Percentiles rank a stretch among this genome's conserved stretches.
These are phyloP conservation scores for Effrenium voratum DNA, from an alignment of 73 alveolate genomes.

Conservation along the genomic window DNA sequence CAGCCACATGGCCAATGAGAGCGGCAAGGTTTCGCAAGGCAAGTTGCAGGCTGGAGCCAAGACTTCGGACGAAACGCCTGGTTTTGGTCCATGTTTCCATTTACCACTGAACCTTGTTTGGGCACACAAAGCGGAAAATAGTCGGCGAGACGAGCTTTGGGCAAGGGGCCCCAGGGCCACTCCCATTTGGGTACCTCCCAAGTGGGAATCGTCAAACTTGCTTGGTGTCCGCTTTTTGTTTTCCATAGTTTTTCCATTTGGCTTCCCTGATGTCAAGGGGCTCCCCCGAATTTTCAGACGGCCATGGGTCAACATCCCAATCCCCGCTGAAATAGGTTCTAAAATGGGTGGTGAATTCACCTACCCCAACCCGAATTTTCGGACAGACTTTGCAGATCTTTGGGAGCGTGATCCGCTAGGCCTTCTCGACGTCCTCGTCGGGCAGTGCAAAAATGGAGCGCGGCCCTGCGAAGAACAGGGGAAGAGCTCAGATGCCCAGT, in stretches of 20 bases:
- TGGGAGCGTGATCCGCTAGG: too few relatives aligned
- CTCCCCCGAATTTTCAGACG: background rate
- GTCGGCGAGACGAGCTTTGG: background rate
- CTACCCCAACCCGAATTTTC: background rate
- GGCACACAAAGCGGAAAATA: background rate
- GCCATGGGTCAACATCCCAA: background rate
- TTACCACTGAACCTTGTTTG: background rate
- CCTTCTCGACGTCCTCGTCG: slow-evolving; percentile 38
- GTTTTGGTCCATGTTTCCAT: too few relatives aligned
- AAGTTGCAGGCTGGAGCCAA: background rate
- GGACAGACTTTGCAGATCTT: background rate
- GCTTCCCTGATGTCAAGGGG: background rate
- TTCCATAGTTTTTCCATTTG: too few relatives aligned
- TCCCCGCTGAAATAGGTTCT: background rate
- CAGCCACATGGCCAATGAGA: slow-evolving; percentile 62
- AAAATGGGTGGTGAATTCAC: background rate
- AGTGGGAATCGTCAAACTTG: too few relatives aligned
- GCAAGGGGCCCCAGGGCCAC: background rate
- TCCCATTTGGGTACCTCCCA: too few relatives aligned
- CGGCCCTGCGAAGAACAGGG: too few relatives aligned
- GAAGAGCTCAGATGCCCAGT: too few relatives aligned
- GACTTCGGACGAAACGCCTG: background rate
- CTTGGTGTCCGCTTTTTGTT: too few relatives aligned
- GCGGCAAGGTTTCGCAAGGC: background rate
- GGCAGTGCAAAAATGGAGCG: slow-evolving; percentile 54